These are phyloP conservation scores for Fraxinus xanthoxyloides DNA, from an alignment of 305 asterid genomes.

Conservation along the genomic window DNA sequence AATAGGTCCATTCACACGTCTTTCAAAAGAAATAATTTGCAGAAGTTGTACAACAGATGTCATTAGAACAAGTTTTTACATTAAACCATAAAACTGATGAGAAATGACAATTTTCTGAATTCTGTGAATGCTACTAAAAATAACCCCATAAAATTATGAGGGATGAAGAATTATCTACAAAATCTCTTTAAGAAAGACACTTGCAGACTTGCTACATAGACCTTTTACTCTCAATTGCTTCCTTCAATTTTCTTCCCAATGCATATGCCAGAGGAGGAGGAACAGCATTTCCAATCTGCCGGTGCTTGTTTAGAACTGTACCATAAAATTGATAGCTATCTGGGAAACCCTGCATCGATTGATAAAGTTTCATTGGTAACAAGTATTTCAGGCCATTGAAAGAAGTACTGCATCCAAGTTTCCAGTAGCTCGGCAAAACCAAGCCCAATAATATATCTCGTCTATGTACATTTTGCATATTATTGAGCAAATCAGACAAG, in stretches of 20 bases:
- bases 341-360: constrained; percentile 51
- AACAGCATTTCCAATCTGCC: constrained; percentile 76
- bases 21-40: not conserved
- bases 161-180: not conserved
- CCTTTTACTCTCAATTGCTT: constrained; percentile 44
- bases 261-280: constrained; percentile 82
- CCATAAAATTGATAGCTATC: constrained; percentile 62
- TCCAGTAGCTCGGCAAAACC: not conserved
- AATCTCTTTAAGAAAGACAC: not conserved
- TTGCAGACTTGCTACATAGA: not conserved
- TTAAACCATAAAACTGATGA: not conserved
- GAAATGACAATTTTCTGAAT: not conserved
- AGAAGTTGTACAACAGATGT: not conserved
- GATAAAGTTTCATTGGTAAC: not conserved
- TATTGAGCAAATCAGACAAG: not conserved
- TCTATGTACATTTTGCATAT: not conserved
- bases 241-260: constrained; percentile 62
- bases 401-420: not conserved
- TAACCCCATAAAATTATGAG: not conserved
- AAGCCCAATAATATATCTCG: not conserved
- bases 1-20: not conserved
- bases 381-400: not conserved
- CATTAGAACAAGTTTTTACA: not conserved
- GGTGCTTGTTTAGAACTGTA: constrained; percentile 47
- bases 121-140: not conserved